Conservation (phyloP, 257 asterid genomes). For the Eucommia ulmoides region DNA sequence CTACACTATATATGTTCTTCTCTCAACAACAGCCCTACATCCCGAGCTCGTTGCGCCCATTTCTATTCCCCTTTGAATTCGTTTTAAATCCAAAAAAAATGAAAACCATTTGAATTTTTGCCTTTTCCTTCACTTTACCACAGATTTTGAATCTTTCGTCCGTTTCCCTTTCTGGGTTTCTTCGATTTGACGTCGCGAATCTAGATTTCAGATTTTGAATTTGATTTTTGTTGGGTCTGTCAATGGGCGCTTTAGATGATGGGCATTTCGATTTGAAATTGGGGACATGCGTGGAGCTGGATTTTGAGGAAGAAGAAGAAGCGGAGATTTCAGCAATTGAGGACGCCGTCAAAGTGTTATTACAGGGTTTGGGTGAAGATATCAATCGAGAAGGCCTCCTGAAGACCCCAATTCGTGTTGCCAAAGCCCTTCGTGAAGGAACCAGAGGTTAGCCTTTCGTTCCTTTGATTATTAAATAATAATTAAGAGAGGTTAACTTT, state of each 20-base stretch:
- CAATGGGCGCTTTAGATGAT: neutral
- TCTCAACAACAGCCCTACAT: too few relatives aligned
- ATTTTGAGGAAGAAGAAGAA: neutral
- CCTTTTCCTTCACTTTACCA: too few relatives aligned
- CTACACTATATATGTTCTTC: too few relatives aligned
- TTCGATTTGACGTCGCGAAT: too few relatives aligned
- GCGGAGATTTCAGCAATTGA: neutral
- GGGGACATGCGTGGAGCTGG: neutral
- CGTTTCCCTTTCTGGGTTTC: too few relatives aligned
- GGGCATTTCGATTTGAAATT: neutral
- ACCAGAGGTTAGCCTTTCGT: neutral
- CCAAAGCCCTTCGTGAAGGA: neutral
- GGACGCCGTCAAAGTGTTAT: neutral
- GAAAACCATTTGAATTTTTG: too few relatives aligned
- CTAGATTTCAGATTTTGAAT: too few relatives aligned
- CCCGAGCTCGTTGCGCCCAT: neutral
- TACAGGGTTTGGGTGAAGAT: neutral
- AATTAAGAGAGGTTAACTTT: neutral
- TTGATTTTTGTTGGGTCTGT: neutral
- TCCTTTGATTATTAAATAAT: neutral
- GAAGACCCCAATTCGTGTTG: neutral
- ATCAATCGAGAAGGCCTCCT: neutral
- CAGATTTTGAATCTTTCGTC: neutral
- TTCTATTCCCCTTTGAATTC: neutral
- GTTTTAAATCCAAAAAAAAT: too few relatives aligned